phyloP scores from a whole-genome alignment of 208 protist species.

The Leishmania amazonensis region DNA sequence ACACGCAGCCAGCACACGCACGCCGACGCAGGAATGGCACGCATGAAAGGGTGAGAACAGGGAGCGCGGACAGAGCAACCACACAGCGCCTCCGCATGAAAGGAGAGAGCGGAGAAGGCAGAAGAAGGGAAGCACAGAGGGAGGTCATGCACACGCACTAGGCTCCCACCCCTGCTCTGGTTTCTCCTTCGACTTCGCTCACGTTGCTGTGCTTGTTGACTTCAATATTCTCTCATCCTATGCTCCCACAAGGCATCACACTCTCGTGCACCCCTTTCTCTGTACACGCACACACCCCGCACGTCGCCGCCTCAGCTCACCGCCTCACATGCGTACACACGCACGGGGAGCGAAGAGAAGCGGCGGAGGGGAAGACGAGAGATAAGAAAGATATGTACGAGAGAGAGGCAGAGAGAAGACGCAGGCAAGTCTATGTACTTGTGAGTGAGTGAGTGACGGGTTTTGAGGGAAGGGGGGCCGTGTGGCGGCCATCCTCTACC shows the following conservation, averaged over 20 bases:
- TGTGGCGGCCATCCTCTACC: neutral
- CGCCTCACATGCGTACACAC: slow-evolving; percentile 4
- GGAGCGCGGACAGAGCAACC: neutral
- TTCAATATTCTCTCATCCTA: neutral
- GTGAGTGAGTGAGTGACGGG: neutral
- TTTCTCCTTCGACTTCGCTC: neutral
- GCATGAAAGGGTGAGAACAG: neutral
- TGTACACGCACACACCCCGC: neutral
- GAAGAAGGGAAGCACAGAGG: neutral
- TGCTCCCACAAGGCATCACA: neutral
- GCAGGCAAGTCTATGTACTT: neutral
- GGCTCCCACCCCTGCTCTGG: neutral
- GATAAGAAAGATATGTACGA: too few species aligned
- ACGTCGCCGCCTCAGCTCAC: neutral
- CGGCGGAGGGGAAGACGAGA: neutral
- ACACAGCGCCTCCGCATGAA: neutral
- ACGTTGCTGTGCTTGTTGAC: neutral
- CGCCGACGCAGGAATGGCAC: neutral
- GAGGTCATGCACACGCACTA: slow-evolving; percentile 24
- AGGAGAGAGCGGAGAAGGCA: neutral
- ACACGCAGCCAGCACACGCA: neutral
- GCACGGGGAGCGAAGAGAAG: neutral
- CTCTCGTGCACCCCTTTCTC: neutral
- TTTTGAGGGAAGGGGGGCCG: neutral
- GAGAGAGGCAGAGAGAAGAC: neutral